Evolutionary conservation across 129 eudicot genomes (phyloP), one percentile per base, ranked within the genome.

Genomic region (Flaveria ramosissima): DNA sequence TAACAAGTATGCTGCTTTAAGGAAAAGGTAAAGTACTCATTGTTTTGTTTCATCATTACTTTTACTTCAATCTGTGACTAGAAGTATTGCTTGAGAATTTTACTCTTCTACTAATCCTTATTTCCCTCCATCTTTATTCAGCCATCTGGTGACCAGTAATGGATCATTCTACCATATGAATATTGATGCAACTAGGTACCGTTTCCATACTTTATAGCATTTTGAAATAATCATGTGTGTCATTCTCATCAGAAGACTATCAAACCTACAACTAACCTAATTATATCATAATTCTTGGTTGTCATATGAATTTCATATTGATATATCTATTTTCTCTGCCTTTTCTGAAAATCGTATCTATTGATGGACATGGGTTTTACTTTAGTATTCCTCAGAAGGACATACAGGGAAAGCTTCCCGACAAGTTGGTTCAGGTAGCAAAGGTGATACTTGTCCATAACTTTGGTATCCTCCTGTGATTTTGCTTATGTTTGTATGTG

Each of bases 291-390:
- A 9, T 23, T 16, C 7, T 27, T 51, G 13, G 62, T 71, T 71
- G 21, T 3, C 30, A 6, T 64, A 2, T 15, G 24, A 51, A 51
- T 52, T 15, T 16, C 48, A 75, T 46, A 24, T 13, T 61, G 47
- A 48, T 62, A 75, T 47, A 62, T 26, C 32, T 6, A 55, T 41
- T 41, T 43, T 50, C 52, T 32, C 23, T 50, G 66, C 39, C 26
- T 32, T n/a, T 65, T n/a, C 39, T 95, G 74, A 95, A 95, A 77
- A 88, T 95, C 52, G 96, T 97, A 23, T 95, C 89, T 77, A 95
- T 91, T 84, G 91, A 84, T 42, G 88, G 99, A 78, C 92, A 95
- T 83, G 99, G 99, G 12, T 95, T 95, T 83, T 95, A 95, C 85
- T 89, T 95, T 64, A 91, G 89, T 87, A 85, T 95, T 73, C 96